Base-by-base conservation (phyloP, 805 yeast species). In the Starmerella apicola region DNA sequence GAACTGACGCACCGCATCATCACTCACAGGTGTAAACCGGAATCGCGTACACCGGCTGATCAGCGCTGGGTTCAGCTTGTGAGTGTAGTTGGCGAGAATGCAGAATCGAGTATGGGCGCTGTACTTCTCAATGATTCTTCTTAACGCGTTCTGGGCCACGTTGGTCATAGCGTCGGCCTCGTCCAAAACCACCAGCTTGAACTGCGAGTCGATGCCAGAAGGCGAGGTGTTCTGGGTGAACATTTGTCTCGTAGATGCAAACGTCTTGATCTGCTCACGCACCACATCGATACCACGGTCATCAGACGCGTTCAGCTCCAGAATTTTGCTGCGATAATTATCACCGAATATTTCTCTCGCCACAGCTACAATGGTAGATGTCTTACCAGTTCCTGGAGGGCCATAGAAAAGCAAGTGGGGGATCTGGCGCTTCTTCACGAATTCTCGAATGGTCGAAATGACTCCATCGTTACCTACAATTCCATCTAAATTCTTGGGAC, bases 261-360 rank as follows among this genome's bases (percentile, higher is more conserved):
- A 91, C 51, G 81, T 85, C 66, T 91, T 91, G 65, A 91, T 86
- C 61, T 86, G 96, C 52, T 88, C 88, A 50, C 99, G 72, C 16
- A 91, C 97, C 32, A 91, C 97, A 52, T 88, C 96, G 49, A 91
- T 91, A 49, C 99, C 99, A 63, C 99, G 74, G 60, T 91, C 99
- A 59, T 91, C 99, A 3, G 94, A 80, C 3, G 99, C 99, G 62
- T 91, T 91, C 60, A 91, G 68, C 58, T 91, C 99, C 43, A 91
- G 63, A 2, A 91, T 95, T 94, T 84, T 83, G 56, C 83, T 83
- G 52, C 70, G 72, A 59, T 84, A 85, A 48, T 70, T 67, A 44
- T 74, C 71, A 2, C 98, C 99, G 55, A 81, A 86, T 8, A 86
- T 73, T 55, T 85, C 95, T 41, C 75, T 67, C 1, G 96, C 95